A percentile compares a stretch with the other conserved stretches of the same genome.
Evolutionary conservation across 2,329 filamentous ascomycete genomes (phyloP).

Genomic region (Trichoderma sp.): DNA sequence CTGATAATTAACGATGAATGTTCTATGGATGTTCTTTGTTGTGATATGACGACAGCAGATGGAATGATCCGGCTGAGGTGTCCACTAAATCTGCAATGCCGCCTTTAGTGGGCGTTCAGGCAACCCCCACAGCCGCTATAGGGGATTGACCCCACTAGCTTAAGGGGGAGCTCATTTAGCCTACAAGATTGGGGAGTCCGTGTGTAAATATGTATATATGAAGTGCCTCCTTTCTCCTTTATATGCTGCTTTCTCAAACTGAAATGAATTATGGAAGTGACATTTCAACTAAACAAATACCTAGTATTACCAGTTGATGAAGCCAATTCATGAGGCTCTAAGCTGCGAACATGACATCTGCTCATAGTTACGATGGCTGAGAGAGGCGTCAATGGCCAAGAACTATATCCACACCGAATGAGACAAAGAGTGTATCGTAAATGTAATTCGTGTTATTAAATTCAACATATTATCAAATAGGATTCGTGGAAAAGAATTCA

Average conservation of each 20-base stretch:
- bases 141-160: not conserved
- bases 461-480: not conserved
- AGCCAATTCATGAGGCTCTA: not conserved
- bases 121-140: not conserved
- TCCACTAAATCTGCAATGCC: slow-evolving; percentile 5
- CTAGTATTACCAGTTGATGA: not conserved
- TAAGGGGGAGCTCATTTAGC: slow-evolving; percentile 7
- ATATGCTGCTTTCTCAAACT: not conserved
- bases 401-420: not conserved
- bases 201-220: not conserved
- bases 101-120: not conserved
- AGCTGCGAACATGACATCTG: not conserved
- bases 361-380: not conserved
- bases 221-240: not conserved
- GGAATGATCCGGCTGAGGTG: slow-evolving; percentile 6
- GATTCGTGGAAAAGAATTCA: not conserved
- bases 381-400: not conserved
- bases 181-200: not conserved
- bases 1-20: not conserved
- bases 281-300: not conserved
- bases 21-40: not conserved
- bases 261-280: not conserved
- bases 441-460: not conserved
- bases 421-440: not conserved
- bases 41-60: not conserved